Evolutionary conservation across 2,329 filamentous ascomycete genomes (phyloP), one percentile per base, ranked within the genome.

Genomic region (Phyllosticta ampelicida): DNA sequence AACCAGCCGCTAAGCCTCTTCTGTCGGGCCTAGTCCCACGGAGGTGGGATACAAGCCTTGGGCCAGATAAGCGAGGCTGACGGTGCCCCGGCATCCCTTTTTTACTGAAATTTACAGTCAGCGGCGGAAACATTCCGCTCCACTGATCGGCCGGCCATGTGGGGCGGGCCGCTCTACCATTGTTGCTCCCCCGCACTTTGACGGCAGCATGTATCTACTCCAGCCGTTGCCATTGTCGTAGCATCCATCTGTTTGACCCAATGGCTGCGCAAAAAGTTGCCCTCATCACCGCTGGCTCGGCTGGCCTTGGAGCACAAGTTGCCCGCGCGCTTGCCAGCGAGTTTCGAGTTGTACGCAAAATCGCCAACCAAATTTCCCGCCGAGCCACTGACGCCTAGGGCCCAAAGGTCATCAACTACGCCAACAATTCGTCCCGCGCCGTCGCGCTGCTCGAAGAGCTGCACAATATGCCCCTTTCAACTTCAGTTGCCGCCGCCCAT

Each of bases 281-380:
- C n/a, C 68, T 77, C 48, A 75, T 78, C 53, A 77, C 76, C 1
- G 76, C 75, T 26, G 75, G 75, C 57, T 75, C 75, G n/a, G 76
- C 76, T 11, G 75, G 75, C 11, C 64, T 78, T 2, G 76, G 76
- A n/a, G 75, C 75, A 16, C 73, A 75, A 61, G 73, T 77, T 44
- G 75, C 75, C 28, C 72, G 75, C 18, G 70, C 68, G 1, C 71
- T 78, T 20, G 75, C 76, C 26, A 73, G 74, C 59, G 75, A 77
- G 60, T 77, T 74, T 60, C 67, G 75, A 59, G 66, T 78, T 2
- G 75, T 77, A 67, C 21, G 71, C 67, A 5, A 10, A 9, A 8
- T 16, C 18, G n/a, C 20, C n/a, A 29, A 11, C 55, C 55, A 51
- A 18, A n/a, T 51, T 26, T 18, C 26, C 13, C 50, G 20, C 50